These are phyloP conservation scores for Mycena floridula DNA, from an alignment of 768 basidiomycete genomes.

Conservation along the genomic window DNA sequence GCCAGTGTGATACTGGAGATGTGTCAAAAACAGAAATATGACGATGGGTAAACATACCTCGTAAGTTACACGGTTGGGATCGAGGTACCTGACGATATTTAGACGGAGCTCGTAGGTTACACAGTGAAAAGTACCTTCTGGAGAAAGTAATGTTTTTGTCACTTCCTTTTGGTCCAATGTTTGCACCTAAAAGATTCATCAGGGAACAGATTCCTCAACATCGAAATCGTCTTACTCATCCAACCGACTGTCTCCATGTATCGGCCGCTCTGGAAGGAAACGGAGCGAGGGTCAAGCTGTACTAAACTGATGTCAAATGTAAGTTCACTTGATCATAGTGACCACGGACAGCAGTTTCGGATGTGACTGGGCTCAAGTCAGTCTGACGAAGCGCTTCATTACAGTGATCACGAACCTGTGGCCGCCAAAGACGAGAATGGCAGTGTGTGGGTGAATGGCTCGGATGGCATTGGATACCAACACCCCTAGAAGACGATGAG, in stretches of 20 bases:
- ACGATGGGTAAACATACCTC: no score
- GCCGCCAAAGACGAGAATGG: conserved; percentile 84
- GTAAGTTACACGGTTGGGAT: conserved; percentile 73
- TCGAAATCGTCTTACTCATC: conserved; percentile 50
- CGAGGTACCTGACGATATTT: no score
- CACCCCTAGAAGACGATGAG: conserved; percentile 45
- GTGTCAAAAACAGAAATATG: no score
- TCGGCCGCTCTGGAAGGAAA: conserved; percentile 76
- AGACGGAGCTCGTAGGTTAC: no score
- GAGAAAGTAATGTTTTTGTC: conserved; percentile 52
- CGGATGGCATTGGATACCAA: conserved; percentile 70
- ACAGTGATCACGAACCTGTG: conserved; percentile 47
- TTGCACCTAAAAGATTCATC: conserved; percentile 30
- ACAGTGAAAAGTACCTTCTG: conserved; percentile 70
- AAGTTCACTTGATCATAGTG: neutral
- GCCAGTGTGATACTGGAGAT: no score
- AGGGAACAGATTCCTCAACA: no score
- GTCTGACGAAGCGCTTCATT: no score
- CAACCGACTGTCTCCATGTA: conserved; percentile 93
- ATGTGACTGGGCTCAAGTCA: no score
- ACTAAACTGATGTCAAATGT: conserved; percentile 22
- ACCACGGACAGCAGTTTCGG: conserved; percentile 60
- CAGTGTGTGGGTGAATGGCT: conserved; percentile 62
- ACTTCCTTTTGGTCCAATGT: conserved; percentile 34
- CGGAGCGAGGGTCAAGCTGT: conserved; percentile 68